Conservation (phyloP, 2,329 filamentous ascomycete genomes). For the Ceratocystis variospora region DNA sequence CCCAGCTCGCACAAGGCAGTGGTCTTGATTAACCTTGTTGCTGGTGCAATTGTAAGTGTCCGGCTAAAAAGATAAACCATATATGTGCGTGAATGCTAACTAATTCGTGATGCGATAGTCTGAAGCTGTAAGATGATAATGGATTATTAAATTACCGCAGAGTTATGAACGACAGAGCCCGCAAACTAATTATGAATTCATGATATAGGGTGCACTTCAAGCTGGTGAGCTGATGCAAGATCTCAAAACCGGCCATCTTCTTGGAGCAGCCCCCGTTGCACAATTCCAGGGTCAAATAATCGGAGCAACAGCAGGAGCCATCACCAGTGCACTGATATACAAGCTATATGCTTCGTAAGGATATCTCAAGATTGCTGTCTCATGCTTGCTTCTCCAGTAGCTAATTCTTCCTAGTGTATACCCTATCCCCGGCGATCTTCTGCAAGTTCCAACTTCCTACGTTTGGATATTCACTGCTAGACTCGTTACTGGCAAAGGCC, state of each 20-base stretch:
- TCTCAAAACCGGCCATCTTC: constrained; percentile 84
- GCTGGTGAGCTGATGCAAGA: constrained; percentile 96
- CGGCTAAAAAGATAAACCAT: neutral
- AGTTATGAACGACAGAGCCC: neutral
- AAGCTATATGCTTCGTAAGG: constrained; percentile 60
- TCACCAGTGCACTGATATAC: constrained; percentile 78
- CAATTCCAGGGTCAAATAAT: constrained; percentile 97
- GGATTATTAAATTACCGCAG: neutral
- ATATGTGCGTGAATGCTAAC: neutral
- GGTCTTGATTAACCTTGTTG: constrained; percentile 89
- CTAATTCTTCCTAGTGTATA: constrained; percentile 52
- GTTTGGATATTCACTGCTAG: constrained; percentile 97
- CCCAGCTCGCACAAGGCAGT: constrained; percentile 67
- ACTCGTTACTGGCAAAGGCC: constrained; percentile 76
- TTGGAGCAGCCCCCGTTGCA: constrained; percentile 82
- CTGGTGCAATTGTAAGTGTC: constrained; percentile 56
- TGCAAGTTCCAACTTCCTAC: constrained; percentile 86
- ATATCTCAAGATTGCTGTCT: no score
- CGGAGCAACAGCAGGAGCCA: constrained; percentile 70
- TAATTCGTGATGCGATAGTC: constrained; percentile 24
- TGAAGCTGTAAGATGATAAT: constrained; percentile 28
- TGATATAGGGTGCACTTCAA: constrained; percentile 59
- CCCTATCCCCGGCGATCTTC: constrained; percentile 71
- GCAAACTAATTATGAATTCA: neutral
- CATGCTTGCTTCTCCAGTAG: neutral